Evolutionary conservation across 208 protist genomes (phyloP).

Genomic region (Crithidia fasciculata): DNA sequence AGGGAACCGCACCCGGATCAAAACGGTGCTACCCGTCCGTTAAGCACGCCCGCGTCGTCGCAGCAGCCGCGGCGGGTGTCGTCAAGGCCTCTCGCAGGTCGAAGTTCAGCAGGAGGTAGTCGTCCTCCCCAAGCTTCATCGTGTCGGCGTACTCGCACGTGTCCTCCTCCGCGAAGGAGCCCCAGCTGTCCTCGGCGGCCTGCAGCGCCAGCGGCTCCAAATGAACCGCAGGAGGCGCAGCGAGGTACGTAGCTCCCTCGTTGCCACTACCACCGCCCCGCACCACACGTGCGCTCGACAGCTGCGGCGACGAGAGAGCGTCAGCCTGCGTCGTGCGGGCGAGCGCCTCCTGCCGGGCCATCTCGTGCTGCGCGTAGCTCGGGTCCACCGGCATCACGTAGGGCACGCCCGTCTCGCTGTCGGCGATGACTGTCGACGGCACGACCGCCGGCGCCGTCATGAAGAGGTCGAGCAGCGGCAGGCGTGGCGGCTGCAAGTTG

Average conservation of each 20-base stretch:
- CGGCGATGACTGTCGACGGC: slow-evolving; percentile 16
- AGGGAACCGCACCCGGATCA: too few relatives aligned
- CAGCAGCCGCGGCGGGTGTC: not conserved
- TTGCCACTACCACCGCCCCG: not conserved
- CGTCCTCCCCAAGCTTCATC: slow-evolving; percentile 15
- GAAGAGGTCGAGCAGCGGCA: slow-evolving; percentile 34
- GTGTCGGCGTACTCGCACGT: slow-evolving; percentile 14
- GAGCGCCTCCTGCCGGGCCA: slow-evolving; percentile 15
- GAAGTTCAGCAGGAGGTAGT: slow-evolving; percentile 14
- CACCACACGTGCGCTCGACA: slow-evolving; percentile 13
- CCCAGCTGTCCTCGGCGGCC: slow-evolving; percentile 18
- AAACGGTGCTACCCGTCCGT: slow-evolving; percentile 15
- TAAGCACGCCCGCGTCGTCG: slow-evolving; percentile 6
- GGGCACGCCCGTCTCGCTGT: slow-evolving; percentile 24
- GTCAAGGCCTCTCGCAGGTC: slow-evolving; percentile 10
- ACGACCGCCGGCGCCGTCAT: slow-evolving; percentile 31
- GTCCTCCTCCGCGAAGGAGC: slow-evolving; percentile 19
- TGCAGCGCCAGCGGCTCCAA: slow-evolving; percentile 20
- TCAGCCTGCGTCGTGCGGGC: slow-evolving; percentile 3
- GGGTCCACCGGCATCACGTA: slow-evolving; percentile 33
- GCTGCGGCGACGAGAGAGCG: slow-evolving; percentile 22
- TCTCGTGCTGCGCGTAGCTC: slow-evolving; percentile 25
- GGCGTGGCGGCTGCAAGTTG: slow-evolving; percentile 23
- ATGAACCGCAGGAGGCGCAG: not conserved
- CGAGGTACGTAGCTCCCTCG: not conserved